A percentile compares a stretch with the other conserved stretches of the same genome.
Conservation (phyloP, 208 protist species). For the Porcisia deanei region DNA sequence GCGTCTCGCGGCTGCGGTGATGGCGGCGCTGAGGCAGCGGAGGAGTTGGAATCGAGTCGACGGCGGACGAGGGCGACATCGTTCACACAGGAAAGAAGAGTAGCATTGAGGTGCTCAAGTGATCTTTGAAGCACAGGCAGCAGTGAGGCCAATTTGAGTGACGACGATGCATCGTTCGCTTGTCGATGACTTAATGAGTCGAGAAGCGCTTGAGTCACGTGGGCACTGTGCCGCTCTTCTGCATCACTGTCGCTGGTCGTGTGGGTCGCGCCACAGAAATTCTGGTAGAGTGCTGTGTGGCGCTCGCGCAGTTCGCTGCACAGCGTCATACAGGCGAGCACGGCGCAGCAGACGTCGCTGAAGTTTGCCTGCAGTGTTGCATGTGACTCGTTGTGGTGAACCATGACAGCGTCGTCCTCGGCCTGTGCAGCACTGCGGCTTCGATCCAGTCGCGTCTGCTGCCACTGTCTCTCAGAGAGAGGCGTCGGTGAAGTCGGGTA, state of each 20-base stretch:
- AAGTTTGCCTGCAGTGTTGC: not conserved
- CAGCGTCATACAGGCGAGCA: constrained; percentile 12
- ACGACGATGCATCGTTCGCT: not conserved
- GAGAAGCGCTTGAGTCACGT: not conserved
- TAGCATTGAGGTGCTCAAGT: constrained; percentile 3
- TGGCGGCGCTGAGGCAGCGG: not conserved
- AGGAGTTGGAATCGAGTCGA: not conserved
- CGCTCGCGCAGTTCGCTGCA: constrained; percentile 16
- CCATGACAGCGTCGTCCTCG: not conserved
- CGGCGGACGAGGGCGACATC: constrained; percentile 9
- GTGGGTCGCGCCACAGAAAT: too few relatives aligned
- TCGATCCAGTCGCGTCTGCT: not conserved
- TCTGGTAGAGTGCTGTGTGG: not conserved
- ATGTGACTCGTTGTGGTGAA: not conserved
- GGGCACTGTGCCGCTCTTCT: not conserved
- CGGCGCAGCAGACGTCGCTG: not conserved
- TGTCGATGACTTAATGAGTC: not conserved
- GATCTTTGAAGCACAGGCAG: constrained; percentile 6
- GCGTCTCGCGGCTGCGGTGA: not conserved
- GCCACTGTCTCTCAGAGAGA: not conserved
- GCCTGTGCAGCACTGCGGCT: not conserved
- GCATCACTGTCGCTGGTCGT: not conserved
- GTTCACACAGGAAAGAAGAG: constrained; percentile 17
- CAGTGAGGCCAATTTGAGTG: not conserved
- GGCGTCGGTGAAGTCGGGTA: not conserved